Base-by-base conservation (phyloP, 2,329 filamentous ascomycete species). In the Xylaria multiplex region DNA sequence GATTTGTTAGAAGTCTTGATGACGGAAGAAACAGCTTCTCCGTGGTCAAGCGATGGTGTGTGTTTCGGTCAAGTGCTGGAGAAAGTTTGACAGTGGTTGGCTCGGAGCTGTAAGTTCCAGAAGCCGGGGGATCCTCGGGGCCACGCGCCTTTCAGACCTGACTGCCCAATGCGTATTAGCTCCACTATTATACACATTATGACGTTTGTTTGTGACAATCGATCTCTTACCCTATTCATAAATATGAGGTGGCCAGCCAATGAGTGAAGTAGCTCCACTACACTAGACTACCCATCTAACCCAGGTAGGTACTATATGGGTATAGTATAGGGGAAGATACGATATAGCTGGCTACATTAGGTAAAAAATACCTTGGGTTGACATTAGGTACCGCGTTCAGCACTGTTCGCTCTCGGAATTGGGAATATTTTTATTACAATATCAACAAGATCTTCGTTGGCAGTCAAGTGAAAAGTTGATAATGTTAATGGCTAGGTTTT, bases 31-130 rank as follows among this genome's bases (percentile, higher is more conserved):
- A n/a, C n/a, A 54, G 40, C 57, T 49, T 54, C 63, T 63, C 55
- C 40, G 52, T 61, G 57, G 45, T 59, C 52, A 27, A 53, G 48
- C 40, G 45, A 43, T 62, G 45, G 49, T 62, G 42, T n/a, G 40
- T 67, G 66, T 64, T 61, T 61, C 57, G 56, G 67, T 67, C 61
- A 67, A 67, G 61, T 67, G 16, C 61, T 64, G 49, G 59, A 67
- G 58, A 67, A 69, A 67, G 67, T 69, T 69, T 65, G 64, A 67
- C 58, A 45, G 53, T 59, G 67, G 61, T 67, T 69, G 65, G 67
- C 52, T 30, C 32, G 50, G 46, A 69, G 59, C 64, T 62, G 54
- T 50, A 64, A 37, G 60, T 62, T 58, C 57, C 59, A 65, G 61
- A 58, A 59, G 45, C 19, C 62, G 64, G 67, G 42, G 56, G 57